Evolutionary conservation across 371 early-diverging fungal species (phyloP), one percentile per base, ranked within the genome.

Genomic region (Massospora cicadina): DNA sequence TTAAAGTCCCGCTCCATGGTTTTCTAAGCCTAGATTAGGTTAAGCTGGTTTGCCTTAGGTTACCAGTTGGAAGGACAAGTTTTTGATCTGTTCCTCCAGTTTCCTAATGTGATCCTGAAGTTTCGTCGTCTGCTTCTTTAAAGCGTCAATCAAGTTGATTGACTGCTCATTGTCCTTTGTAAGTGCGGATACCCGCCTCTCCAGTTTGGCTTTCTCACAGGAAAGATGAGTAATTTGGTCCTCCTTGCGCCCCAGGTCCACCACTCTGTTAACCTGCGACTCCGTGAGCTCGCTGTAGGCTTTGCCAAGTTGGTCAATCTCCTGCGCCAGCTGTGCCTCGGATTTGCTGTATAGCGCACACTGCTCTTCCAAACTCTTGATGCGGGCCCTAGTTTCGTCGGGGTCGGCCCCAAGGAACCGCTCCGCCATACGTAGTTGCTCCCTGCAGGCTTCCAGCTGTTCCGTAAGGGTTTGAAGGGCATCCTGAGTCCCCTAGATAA

Each of bases 281-380:
- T 87, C 89, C 67, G 92, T 89, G 23, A 93, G 77, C 68, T 85
- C 79, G 1, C 75, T 74, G 79, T 85, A 90, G 30, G 84, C 88
- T 66, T 81, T 79, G 24, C 84, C 81, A 17, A 90, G 81, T 0
- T 76, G 79, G 58, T 91, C 89, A 58, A 94, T 81, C 69, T 91
- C 91, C 27, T 73, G 75, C 65, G 83, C 66, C 54, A 92, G 72
- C 66, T 81, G 79, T 30, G 76, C 68, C 63, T 83, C 83, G n/a
- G 74, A 72, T 75, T 77, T 76, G 65, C 76, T 65, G 53, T 65
- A 68, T 58, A 70, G 70, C 23, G 75, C 77, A 30, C 69, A 55
- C 63, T 72, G 76, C 28, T 71, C 65, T 56, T 73, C 69, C 55
- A 83, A 26, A 17, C 10, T 17, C 5, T 5, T 43, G 43, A 43